These are phyloP conservation scores for Paraconiothyrium brasiliense DNA, from an alignment of 2,329 filamentous ascomycete species.

Conservation along the genomic window DNA sequence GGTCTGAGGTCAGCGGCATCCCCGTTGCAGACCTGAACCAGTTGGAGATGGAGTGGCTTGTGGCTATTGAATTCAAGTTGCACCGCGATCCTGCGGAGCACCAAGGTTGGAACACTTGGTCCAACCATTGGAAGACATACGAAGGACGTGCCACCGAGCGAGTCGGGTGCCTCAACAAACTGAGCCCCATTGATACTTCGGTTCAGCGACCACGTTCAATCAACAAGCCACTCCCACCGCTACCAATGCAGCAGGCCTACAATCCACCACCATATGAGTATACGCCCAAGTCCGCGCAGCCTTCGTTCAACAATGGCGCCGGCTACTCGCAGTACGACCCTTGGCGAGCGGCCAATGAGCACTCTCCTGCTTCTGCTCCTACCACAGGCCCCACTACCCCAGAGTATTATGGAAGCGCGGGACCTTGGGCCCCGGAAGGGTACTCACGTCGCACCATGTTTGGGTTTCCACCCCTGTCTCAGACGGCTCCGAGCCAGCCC, in stretches of 20 bases:
- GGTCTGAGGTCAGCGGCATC: conserved; percentile 94
- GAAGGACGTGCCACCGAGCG: conserved; percentile 59
- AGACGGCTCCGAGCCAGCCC: conserved; percentile 50
- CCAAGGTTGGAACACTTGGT: conserved; percentile 74
- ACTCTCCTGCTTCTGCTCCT: conserved; percentile 64
- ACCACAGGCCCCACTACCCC: conserved; percentile 64
- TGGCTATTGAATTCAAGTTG: conserved; percentile 82
- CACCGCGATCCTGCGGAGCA: conserved; percentile 84
- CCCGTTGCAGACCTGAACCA: conserved; percentile 83
- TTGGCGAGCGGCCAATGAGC: conserved; percentile 53
- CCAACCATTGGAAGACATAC: conserved; percentile 72
- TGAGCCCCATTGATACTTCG: conserved; percentile 73
- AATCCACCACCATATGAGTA: conserved; percentile 45
- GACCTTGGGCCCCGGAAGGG: conserved; percentile 59
- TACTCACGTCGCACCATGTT: conserved; percentile 55
- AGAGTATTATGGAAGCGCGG: conserved; percentile 60
- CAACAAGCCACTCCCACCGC: conserved; percentile 56
- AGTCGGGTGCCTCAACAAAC: conserved; percentile 50
- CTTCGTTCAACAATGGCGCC: conserved; percentile 47
- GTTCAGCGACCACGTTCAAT: conserved; percentile 62
- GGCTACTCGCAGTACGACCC: conserved; percentile 53
- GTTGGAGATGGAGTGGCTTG: conserved; percentile 88
- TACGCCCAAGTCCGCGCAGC: conserved; percentile 47
- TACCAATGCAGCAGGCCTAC: conserved; percentile 53
- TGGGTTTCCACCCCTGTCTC: conserved; percentile 50